Percentiles rank a stretch among this genome's conserved stretches.
These are phyloP conservation scores for Coprinellus aureogranulatus DNA, from an alignment of 768 basidiomycete genomes.

Conservation along the genomic window DNA sequence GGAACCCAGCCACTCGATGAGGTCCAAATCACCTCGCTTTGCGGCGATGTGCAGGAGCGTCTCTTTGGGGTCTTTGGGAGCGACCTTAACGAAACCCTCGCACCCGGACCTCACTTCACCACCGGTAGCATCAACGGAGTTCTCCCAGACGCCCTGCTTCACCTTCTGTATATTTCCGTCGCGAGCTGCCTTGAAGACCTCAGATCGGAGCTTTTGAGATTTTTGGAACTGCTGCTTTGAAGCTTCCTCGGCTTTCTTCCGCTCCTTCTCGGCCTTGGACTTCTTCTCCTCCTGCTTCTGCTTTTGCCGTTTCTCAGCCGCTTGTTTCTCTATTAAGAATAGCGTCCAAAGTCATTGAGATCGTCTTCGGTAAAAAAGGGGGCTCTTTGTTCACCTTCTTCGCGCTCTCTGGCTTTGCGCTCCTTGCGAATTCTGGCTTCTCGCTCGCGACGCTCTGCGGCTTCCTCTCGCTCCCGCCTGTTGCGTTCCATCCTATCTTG, in stretches of 20 bases:
- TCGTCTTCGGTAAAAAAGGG: not conserved
- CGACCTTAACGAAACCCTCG: slow-evolving; percentile 44
- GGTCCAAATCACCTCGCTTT: slow-evolving; percentile 48
- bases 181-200: slow-evolving; percentile 65
- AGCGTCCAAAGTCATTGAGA: not conserved
- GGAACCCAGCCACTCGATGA: slow-evolving; percentile 68
- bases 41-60: slow-evolving; percentile 71
- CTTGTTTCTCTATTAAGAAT: slow-evolving; percentile 43
- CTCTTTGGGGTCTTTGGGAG: slow-evolving; percentile 56
- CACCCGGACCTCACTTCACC: slow-evolving; percentile 63
- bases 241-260: slow-evolving; percentile 49
- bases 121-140: slow-evolving; percentile 67
- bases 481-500: slow-evolving; percentile 46
- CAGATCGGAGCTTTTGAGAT: slow-evolving; percentile 56
- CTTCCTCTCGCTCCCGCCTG: slow-evolving; percentile 54
- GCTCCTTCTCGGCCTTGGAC: slow-evolving; percentile 48
- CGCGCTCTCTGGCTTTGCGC: slow-evolving; percentile 46
- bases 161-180: slow-evolving; percentile 50
- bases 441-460: slow-evolving; percentile 49
- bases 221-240: slow-evolving; percentile 45
- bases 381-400: slow-evolving; percentile 40
- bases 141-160: slow-evolving; percentile 67
- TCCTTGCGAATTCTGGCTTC: slow-evolving; percentile 51
- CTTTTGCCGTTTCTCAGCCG: slow-evolving; percentile 58
- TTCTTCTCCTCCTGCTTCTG: slow-evolving; percentile 54